A percentile compares a stretch with the other conserved stretches of the same genome.
Conservation (phyloP, 2,329 filamentous ascomycete species). For the Beauveria asiatica region DNA sequence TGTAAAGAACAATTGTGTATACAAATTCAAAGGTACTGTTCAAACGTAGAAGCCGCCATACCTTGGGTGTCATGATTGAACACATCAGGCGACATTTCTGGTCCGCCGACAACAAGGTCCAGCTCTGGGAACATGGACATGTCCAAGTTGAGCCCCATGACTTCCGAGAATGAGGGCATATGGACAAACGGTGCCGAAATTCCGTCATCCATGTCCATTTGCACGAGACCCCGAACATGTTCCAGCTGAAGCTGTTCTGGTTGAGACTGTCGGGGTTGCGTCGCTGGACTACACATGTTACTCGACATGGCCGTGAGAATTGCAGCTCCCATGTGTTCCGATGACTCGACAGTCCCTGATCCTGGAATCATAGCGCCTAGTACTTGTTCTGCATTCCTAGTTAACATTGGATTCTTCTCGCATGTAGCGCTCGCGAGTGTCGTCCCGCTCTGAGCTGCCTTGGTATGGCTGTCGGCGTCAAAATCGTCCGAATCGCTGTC, state of each 20-base stretch:
- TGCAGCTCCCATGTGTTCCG: background rate
- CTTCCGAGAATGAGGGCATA: background rate
- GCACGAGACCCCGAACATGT: background rate
- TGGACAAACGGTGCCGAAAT: background rate
- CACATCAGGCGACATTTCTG: background rate
- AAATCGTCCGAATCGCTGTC: background rate
- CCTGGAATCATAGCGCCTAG: background rate
- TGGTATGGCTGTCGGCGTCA: background rate
- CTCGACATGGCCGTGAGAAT: background rate
- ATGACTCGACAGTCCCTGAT: background rate
- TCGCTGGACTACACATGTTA: background rate
- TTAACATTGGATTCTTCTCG: background rate
- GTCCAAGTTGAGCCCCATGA: background rate
- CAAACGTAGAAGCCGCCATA: background rate
- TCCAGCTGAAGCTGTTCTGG: background rate
- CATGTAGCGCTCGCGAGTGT: background rate
- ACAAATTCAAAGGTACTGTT: background rate
- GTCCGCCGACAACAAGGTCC: background rate
- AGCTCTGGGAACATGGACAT: background rate
- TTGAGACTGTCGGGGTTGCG: background rate
- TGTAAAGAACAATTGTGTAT: too few relatives aligned
- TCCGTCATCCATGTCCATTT: background rate
- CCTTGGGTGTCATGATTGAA: background rate
- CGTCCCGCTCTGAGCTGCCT: background rate
- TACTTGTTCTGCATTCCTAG: background rate